These are phyloP conservation scores for Apiotrichum porosum DNA, from an alignment of 1,284 basidiomycete genomes.

Conservation along the genomic window DNA sequence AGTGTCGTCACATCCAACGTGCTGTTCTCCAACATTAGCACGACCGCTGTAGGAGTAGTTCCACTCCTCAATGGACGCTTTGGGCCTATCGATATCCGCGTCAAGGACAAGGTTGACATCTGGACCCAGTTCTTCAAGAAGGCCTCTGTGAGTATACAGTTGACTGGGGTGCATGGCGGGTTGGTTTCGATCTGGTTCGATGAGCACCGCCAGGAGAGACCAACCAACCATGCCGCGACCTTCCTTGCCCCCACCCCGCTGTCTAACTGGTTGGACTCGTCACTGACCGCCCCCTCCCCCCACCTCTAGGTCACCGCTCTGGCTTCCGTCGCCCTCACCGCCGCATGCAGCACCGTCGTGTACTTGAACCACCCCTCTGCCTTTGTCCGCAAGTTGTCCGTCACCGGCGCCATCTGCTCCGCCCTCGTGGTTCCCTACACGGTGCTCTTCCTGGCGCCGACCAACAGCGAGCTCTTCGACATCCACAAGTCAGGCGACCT, in stretches of 20 bases:
- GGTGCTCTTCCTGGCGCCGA: slow-evolving; percentile 8
- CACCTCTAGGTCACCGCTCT: too few relatives aligned
- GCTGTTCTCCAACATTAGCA: slow-evolving; percentile 23
- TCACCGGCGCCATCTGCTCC: slow-evolving; percentile 17
- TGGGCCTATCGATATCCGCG: background rate
- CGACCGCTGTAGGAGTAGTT: slow-evolving; percentile 21
- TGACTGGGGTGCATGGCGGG: too few relatives aligned
- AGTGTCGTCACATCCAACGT: slow-evolving; percentile 21
- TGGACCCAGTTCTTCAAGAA: slow-evolving; percentile 19
- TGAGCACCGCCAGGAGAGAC: too few relatives aligned
- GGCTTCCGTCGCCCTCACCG: too few relatives aligned
- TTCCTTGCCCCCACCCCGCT: too few relatives aligned
- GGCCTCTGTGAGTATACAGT: slow-evolving; percentile 24
- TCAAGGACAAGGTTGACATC: slow-evolving; percentile 9
- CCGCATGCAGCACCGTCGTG: slow-evolving; percentile 13
- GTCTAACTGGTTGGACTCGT: too few relatives aligned
- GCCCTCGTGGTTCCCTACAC: slow-evolving; percentile 25
- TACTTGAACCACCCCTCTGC: slow-evolving; percentile 16
- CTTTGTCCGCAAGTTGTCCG: slow-evolving; percentile 15
- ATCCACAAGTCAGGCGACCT: slow-evolving; percentile 3
- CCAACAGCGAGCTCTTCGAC: slow-evolving; percentile 19
- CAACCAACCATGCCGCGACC: too few relatives aligned
- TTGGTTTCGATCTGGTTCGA: too few relatives aligned
- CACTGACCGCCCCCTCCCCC: too few relatives aligned
- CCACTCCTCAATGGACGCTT: slow-evolving; percentile 22